Base-by-base conservation (phyloP, 306 rosid genomes). In the Dalbergia oliveri region DNA sequence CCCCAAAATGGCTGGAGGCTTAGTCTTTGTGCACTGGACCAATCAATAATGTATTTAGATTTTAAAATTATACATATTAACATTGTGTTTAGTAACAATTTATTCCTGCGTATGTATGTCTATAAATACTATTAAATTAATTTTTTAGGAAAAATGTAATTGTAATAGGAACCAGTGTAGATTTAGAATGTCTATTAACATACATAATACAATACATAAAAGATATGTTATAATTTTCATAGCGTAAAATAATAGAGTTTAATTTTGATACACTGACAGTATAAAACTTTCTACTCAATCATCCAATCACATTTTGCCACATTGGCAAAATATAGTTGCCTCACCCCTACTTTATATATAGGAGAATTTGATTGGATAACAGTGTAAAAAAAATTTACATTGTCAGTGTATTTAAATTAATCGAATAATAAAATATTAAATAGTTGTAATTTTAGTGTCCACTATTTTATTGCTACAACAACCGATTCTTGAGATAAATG, bases 381-480 rank as follows among this genome's bases (percentile, higher is more conserved):
- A 26, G 31, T 26, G 3, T 26, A 26, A 26, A 26, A 26, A 26
- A 26, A 26, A 26, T 26, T 26, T 26, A 26, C 3, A 26, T 26
- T 26, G 31, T 26, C 31, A 26, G 2, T 1, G 31, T 1, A 26
- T 26, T 26, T 26, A 26, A 26, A 26, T 26, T 26, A 26, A 11
- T 6, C 34, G 12, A 60, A 31, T 14, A 63, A 63, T 34, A 63
- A 33, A 13, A 8, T 21, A 19, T 5, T 37, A 35, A 15, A 15
- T 64, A 64, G 23, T 64, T 19, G 16, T 56, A 43, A 18, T 9
- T 43, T 44, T n/a, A 64, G 19, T 4, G 12, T 31, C 15, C 5
- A 11, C 33, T 66, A 35, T n/a, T 21, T 21, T 76, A 12, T 76
- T 76, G 19, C n/a, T 47, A 78, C 44, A 47, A 56, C 9, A 3